phyloP scores from a whole-genome alignment of 768 basidiomycete genomes.

The Mrakia frigida region DNA sequence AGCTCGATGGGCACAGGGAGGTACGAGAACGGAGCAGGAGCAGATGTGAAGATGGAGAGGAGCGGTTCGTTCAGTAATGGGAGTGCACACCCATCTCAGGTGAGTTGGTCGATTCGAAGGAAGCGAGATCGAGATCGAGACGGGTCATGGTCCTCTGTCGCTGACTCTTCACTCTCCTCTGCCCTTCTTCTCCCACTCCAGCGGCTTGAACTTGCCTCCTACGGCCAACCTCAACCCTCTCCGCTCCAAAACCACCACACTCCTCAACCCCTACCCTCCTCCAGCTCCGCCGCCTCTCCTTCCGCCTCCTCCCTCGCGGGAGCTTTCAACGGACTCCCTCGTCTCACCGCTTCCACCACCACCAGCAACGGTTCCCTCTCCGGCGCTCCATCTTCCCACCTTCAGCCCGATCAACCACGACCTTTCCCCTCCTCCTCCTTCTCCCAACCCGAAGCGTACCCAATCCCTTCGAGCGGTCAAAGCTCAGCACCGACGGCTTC shows the following conservation, averaged over 20 bases:
- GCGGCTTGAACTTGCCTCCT: not conserved
- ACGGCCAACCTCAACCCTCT: not conserved
- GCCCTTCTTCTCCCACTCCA: too few relatives aligned
- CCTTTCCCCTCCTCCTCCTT: not conserved
- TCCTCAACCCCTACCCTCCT: not conserved
- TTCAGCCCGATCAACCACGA: too few relatives aligned
- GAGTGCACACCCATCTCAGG: not conserved
- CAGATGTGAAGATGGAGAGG: not conserved
- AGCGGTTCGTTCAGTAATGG: too few relatives aligned
- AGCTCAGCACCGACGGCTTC: not conserved
- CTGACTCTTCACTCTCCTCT: not conserved
- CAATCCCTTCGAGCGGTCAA: not conserved
- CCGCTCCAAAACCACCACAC: not conserved
- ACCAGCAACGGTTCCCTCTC: too few relatives aligned
- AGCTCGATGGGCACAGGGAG: not conserved
- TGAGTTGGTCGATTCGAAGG: not conserved
- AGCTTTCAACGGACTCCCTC: not conserved
- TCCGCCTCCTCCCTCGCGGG: not conserved
- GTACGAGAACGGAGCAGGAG: not conserved
- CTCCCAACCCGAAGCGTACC: not conserved
- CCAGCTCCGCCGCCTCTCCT: not conserved
- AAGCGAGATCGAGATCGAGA: not conserved
- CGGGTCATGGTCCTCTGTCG: not conserved
- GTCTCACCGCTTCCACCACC: too few relatives aligned
- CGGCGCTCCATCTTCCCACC: too few relatives aligned